phyloP scores from a whole-genome alignment of 352 stramenopile species.

The Phytophthora rubi region DNA sequence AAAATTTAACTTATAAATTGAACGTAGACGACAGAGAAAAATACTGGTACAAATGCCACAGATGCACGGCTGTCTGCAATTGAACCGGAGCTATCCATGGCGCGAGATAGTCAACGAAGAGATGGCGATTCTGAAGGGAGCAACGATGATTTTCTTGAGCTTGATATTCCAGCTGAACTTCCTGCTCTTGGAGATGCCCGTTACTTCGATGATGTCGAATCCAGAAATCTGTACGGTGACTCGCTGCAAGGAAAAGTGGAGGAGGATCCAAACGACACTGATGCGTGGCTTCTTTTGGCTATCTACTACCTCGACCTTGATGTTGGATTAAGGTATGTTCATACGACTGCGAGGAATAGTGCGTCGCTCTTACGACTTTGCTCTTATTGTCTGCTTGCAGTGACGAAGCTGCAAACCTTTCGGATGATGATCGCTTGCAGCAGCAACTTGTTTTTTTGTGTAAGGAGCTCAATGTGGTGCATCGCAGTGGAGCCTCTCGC shows the following conservation, averaged over 20 bases:
- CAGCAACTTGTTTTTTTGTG: constrained; percentile 40
- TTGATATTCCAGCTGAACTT: constrained; percentile 21
- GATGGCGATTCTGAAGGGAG: not conserved
- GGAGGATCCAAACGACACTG: constrained; percentile 33
- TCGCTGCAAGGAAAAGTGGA: constrained; percentile 42
- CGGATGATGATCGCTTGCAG: constrained; percentile 26
- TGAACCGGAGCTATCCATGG: not conserved
- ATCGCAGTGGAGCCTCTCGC: constrained; percentile 5
- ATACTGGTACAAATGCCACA: constrained; percentile 3
- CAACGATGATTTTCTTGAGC: constrained; percentile 28
- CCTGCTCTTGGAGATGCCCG: constrained; percentile 24
- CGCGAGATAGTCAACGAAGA: not conserved
- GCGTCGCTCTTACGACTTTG: not conserved
- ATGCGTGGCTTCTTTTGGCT: constrained; percentile 59
- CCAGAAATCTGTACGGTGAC: constrained; percentile 20
- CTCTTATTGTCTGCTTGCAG: constrained; percentile 22
- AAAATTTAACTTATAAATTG: not conserved
- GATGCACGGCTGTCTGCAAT: not conserved
- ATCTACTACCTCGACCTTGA: constrained; percentile 58
- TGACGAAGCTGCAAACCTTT: constrained; percentile 37
- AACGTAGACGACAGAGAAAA: constrained; percentile 17
- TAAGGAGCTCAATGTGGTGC: constrained; percentile 31
- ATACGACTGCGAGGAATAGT: not conserved
- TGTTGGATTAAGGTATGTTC: constrained; percentile 40
- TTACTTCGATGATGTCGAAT: constrained; percentile 43